Percentiles rank a stretch among this genome's conserved stretches.
These are phyloP conservation scores for Wickerhamiella allomyrinae DNA, from an alignment of 805 yeast species.

Conservation along the genomic window DNA sequence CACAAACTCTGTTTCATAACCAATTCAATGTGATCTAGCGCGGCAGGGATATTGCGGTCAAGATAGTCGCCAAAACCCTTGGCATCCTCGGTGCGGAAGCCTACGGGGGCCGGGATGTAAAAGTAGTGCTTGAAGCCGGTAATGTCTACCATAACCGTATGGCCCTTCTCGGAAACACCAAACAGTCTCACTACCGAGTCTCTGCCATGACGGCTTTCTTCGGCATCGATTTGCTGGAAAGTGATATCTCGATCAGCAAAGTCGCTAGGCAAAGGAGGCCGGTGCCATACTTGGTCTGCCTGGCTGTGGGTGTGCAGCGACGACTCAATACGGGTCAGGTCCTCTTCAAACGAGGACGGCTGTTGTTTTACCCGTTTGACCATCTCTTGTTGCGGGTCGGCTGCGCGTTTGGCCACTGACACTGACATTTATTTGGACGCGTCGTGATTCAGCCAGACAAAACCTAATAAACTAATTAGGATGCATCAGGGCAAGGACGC, in stretches of 20 bases:
- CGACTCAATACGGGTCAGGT: constrained; percentile 27
- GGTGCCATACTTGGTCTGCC: constrained; percentile 36
- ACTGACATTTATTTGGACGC: constrained; percentile 2
- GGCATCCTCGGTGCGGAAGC: constrained; percentile 46
- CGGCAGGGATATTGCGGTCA: constrained; percentile 15
- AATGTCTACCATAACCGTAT: constrained; percentile 81
- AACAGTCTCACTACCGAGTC: constrained; percentile 55
- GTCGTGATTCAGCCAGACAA: neutral
- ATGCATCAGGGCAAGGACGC: neutral
- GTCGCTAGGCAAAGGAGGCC: constrained; percentile 34
- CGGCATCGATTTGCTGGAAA: constrained; percentile 83
- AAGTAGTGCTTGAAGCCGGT: constrained; percentile 81
- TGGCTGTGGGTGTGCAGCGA: constrained; percentile 24
- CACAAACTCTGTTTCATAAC: constrained; percentile 71
- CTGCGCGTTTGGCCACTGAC: constrained; percentile 2
- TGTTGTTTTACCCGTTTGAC: constrained; percentile 5
- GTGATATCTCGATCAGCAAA: constrained; percentile 30
- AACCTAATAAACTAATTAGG: neutral
- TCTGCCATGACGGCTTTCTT: constrained; percentile 52
- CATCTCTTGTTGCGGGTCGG: neutral
- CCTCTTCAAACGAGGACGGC: constrained; percentile 40
- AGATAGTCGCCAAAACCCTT: constrained; percentile 34
- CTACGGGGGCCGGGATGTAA: constrained; percentile 81
- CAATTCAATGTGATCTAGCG: constrained; percentile 39
- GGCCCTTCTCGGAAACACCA: constrained; percentile 80